Evolutionary conservation across 805 yeast genomes (phyloP), one percentile per base, ranked within the genome.

Genomic region (Jamesozyma gamospora): DNA sequence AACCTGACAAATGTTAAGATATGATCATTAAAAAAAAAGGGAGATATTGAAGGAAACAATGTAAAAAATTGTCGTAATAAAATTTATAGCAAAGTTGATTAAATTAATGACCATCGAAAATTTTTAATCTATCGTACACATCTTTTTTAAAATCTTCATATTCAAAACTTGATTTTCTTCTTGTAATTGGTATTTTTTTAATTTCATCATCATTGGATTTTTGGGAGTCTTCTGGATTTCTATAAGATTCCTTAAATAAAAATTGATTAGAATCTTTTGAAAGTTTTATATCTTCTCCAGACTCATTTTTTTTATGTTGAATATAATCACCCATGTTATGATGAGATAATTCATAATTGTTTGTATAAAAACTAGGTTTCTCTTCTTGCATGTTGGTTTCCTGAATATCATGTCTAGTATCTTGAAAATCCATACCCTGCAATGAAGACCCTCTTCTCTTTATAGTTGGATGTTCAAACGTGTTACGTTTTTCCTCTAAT

Each of bases 131-230:
- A 32, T 56, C 49, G 39, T 59, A 56, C 6, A 51, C 47, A 40
- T 56, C 60, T 39, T 56, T 57, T 41, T 57, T 58, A 44, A 46
- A 57, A 36, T 58, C 63, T 36, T 58, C 63, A 34, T 37, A 52
- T 35, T 50, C 50, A 26, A 58, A 52, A 11, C 60, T 55, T 4
- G 58, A 50, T 33, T 43, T 49, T 32, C 61, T 49, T 30, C 41
- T 48, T 42, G 15, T 35, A 36, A 39, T 46, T 41, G 11, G 12
- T 8, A 31, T 28, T 32, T 39, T 34, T 26, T 25, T 33, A 2
- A 18, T 34, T n/a, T 25, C 24, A 2, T 10, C 13, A 14, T 28
- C 25, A 28, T 25, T 15, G n/a, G 14, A 31, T 11, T 5, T 18
- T 3, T 4, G 6, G 4, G 13, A 26, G 12, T 34, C 25, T 24